A percentile compares a stretch with the other conserved stretches of the same genome.
These are phyloP conservation scores for Mycena floridula DNA, from an alignment of 768 basidiomycete species.

Conservation along the genomic window DNA sequence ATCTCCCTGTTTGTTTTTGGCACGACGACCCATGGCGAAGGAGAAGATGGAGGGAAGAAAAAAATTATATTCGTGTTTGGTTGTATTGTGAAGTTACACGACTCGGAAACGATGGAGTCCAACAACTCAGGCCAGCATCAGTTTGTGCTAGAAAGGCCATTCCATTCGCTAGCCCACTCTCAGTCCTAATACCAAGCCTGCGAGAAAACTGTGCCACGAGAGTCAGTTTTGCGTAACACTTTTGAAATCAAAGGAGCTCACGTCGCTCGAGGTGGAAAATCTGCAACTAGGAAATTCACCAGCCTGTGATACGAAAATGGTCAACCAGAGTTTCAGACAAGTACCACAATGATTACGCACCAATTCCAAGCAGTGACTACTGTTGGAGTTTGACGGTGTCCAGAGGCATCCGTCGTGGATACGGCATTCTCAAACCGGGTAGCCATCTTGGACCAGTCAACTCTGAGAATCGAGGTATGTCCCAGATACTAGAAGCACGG, in stretches of 20 bases:
- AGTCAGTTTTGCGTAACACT: too few species aligned
- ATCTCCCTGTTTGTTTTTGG: constrained; percentile 77
- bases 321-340: too few species aligned
- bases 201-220: constrained; percentile 81
- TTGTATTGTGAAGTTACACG: constrained; percentile 10
- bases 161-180: constrained; percentile 60
- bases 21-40: constrained; percentile 68
- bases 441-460: constrained; percentile 73
- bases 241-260: too few species aligned
- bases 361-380: constrained; percentile 59
- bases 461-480: constrained; percentile 62
- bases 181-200: constrained; percentile 76
- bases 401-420: constrained; percentile 55
- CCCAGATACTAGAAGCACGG: constrained; percentile 62
- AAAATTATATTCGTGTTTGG: constrained; percentile 7
- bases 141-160: background rate
- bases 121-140: too few species aligned
- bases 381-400: constrained; percentile 54
- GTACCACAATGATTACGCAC: too few species aligned
- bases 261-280: constrained; percentile 92
- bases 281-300: constrained; percentile 80
- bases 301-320: too few species aligned
- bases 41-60: constrained; percentile 7
- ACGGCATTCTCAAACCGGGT: constrained; percentile 68
- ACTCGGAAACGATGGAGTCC: too few species aligned